Percentiles rank a stretch among this genome's conserved stretches.
Evolutionary conservation across 164 flowering plant genomes (phyloP).

Genomic region (Litsea cubeba): DNA sequence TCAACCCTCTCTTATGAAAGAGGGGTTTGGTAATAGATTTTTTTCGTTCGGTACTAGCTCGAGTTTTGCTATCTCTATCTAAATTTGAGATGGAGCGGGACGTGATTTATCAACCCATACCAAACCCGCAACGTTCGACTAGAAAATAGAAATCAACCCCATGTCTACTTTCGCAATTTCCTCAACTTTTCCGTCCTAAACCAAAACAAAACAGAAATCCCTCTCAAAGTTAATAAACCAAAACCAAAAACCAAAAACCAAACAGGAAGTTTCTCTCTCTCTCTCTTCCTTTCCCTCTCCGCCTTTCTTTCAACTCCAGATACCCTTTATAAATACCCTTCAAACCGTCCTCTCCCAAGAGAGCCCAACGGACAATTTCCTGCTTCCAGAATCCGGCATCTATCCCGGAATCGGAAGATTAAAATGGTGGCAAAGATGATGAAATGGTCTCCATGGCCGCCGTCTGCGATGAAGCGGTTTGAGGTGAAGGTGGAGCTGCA

Average conservation of each 20-base stretch:
- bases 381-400: not conserved
- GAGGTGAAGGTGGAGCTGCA: constrained; percentile 30
- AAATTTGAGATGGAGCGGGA: too few species aligned
- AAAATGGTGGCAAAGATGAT: constrained; percentile 22
- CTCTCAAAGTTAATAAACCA: too few species aligned
- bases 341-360: not conserved
- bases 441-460: constrained; percentile 32
- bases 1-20: too few species aligned
- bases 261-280: not conserved
- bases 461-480: constrained; percentile 18
- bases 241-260: too few species aligned
- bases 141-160: not conserved
- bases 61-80: too few species aligned
- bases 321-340: not conserved
- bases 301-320: not conserved
- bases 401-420: not conserved
- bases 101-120: too few species aligned
- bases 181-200: not conserved
- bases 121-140: too few species aligned
- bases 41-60: too few species aligned
- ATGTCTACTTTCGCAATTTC: not conserved
- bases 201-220: too few species aligned
- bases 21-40: too few species aligned
- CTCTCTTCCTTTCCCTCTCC: not conserved
- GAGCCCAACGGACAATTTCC: not conserved